Evolutionary conservation across 352 stramenopile species (phyloP), one percentile per base, ranked within the genome.

Genomic region (Globisporangium uncinulatum): DNA sequence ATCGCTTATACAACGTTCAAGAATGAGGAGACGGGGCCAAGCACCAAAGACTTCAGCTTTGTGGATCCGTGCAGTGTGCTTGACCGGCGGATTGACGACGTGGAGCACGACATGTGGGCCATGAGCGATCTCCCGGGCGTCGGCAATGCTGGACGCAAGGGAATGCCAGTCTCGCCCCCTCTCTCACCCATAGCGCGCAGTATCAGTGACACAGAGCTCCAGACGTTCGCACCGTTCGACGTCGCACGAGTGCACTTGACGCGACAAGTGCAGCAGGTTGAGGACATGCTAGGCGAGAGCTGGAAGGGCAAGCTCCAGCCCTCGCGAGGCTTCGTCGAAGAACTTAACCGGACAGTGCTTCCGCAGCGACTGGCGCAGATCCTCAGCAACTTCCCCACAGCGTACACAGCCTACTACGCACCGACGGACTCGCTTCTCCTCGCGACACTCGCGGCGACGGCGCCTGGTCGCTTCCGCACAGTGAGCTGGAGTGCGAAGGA

Each of bases 101-200:
- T 85, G 0, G 83, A 92, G 52, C 76, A 76, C 21, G 31, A 54
- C 6, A 78, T 90, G 57, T 92, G 79, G 83, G 53, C 51, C 7
- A 47, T 34, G 43, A 81, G 69, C 31, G 79, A 92, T 53, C 65
- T 90, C 3, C 78, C 76, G n/a, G 83, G 83, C 20, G 74, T 89
- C 9, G 78, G 80, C 19, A 87, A 89, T 44, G 49, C 50, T n/a
- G 83, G 83, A 0, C 67, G 83, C 44, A 88, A 88, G 43, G 60
- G 58, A 0, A 80, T 92, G 65, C 83, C 83, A 6, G 24, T 70
- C 31, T 46, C 56, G 10, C 62, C 83, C 17, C 55, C 52, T 31
- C 54, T 82, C 3, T 70, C 68, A 1, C 42, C 62, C 9, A 58
- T 70, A 1, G 73, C 83, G 48, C 78, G 80, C 24, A 74, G 67